Conservation (phyloP, 352 stramenopile species). For the Halophytophthora batemanensis region DNA sequence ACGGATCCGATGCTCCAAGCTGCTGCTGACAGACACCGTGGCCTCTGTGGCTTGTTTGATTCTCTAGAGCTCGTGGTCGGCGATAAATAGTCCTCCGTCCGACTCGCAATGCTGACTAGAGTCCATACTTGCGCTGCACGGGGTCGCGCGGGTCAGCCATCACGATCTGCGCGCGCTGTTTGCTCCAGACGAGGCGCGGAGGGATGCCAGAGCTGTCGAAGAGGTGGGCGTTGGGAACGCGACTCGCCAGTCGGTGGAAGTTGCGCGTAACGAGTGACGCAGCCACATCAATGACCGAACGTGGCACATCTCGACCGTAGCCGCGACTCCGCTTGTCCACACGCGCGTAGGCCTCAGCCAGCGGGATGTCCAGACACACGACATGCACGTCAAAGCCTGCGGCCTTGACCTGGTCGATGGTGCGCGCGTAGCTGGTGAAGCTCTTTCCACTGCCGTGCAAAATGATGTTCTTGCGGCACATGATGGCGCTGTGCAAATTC, state of each 20-base stretch:
- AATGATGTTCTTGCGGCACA: constrained; percentile 79
- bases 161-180: constrained; percentile 52
- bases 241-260: constrained; percentile 55
- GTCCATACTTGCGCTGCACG: constrained; percentile 66
- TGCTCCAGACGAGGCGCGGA: constrained; percentile 72
- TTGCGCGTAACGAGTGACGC: constrained; percentile 62
- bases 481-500: constrained; percentile 73
- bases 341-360: constrained; percentile 59
- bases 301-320: constrained; percentile 66
- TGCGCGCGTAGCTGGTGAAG: constrained; percentile 55
- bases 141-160: constrained; percentile 41
- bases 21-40: too few species aligned
- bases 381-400: constrained; percentile 71
- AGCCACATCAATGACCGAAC: constrained; percentile 61
- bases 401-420: constrained; percentile 66
- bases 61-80: too few species aligned
- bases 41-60: too few species aligned
- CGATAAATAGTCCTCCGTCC: neutral
- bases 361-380: constrained; percentile 71
- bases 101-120: constrained; percentile 24
- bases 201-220: constrained; percentile 64
- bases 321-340: constrained; percentile 64
- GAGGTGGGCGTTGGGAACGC: constrained; percentile 67
- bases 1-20: too few species aligned
- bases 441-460: constrained; percentile 74